phyloP scores from a whole-genome alignment of 805 yeast species.

The Saccharomycopsis capsularis region DNA sequence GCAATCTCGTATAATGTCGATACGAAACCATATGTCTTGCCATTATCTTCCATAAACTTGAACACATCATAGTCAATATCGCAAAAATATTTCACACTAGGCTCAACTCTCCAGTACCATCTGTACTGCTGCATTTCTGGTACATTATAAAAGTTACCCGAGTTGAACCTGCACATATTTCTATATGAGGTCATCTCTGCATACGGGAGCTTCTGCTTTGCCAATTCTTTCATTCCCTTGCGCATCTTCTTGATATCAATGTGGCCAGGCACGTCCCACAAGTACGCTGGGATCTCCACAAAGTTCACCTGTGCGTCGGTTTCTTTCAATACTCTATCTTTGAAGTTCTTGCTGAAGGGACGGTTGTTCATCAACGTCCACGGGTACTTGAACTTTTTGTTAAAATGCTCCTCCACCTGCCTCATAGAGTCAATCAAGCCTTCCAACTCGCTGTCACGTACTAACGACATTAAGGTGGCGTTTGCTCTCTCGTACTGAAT shows the following conservation, averaged over 20 bases:
- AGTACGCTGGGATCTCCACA: conserved; percentile 29
- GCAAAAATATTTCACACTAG: conserved; percentile 52
- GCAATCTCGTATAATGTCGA: conserved; percentile 56
- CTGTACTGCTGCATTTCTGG: conserved; percentile 51
- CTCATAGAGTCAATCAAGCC: conserved; percentile 40
- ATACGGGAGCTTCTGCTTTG: conserved; percentile 45
- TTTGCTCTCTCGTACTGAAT: conserved; percentile 39
- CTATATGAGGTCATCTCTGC: conserved; percentile 51
- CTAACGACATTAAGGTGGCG: conserved; percentile 60
- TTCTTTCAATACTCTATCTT: conserved; percentile 30
- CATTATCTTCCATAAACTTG: conserved; percentile 50
- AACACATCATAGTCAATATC: conserved; percentile 60
- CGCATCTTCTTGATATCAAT: conserved; percentile 43
- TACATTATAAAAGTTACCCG: conserved; percentile 49
- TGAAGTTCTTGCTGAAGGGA: conserved; percentile 47
- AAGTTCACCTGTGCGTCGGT: conserved; percentile 29
- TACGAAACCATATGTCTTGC: conserved; percentile 59
- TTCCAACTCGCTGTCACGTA: conserved; percentile 45
- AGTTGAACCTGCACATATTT: conserved; percentile 66
- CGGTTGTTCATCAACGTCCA: conserved; percentile 61
- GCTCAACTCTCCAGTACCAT: conserved; percentile 71
- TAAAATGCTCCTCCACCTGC: conserved; percentile 50
- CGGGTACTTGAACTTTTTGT: conserved; percentile 57
- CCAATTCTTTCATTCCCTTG: conserved; percentile 36
- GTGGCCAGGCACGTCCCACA: conserved; percentile 56